phyloP scores from a whole-genome alignment of 441 rosid species.

The Eutrema salsugineum region DNA sequence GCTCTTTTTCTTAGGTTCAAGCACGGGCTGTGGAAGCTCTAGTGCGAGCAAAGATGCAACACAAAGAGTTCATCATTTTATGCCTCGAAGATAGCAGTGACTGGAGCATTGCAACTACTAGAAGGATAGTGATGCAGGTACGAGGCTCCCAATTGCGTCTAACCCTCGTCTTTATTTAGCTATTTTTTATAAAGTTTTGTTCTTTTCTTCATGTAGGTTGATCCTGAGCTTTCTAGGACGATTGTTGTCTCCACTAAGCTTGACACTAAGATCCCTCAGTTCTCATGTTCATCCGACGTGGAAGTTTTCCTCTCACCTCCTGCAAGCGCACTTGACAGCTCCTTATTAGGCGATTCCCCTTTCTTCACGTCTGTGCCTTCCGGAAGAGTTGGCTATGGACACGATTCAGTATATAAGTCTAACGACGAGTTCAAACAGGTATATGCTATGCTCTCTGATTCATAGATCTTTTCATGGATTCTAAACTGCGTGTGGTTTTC shows the following conservation, averaged over 20 bases:
- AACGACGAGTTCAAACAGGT: conserved; percentile 97
- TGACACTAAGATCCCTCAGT: conserved; percentile 94
- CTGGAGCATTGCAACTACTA: conserved; percentile 94
- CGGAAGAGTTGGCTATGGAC: conserved; percentile 86
- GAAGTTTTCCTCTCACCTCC: conserved; percentile 97
- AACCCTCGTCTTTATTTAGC: background rate
- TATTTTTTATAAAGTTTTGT: background rate
- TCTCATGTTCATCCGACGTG: conserved; percentile 85
- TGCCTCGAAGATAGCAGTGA: conserved; percentile 97
- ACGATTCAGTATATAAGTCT: conserved; percentile 72
- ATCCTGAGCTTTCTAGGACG: conserved; percentile 95
- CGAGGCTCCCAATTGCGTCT: conserved; percentile 23
- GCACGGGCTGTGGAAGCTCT: conserved; percentile 92
- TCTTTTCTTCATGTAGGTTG: conserved; percentile 56
- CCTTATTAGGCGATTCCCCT: conserved; percentile 82
- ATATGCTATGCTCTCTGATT: conserved; percentile 15
- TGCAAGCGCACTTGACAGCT: conserved; percentile 81
- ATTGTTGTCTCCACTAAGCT: conserved; percentile 91
- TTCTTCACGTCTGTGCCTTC: conserved; percentile 98
- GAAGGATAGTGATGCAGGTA: conserved; percentile 97
- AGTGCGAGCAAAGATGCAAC: conserved; percentile 95
- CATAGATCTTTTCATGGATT: background rate
- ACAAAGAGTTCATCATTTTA: conserved; percentile 81
- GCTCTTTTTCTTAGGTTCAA: conserved; percentile 57
- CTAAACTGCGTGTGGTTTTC: conserved; percentile 9